phyloP scores from a whole-genome alignment of 2,329 filamentous ascomycete species.

The Penicillium thymicola region DNA sequence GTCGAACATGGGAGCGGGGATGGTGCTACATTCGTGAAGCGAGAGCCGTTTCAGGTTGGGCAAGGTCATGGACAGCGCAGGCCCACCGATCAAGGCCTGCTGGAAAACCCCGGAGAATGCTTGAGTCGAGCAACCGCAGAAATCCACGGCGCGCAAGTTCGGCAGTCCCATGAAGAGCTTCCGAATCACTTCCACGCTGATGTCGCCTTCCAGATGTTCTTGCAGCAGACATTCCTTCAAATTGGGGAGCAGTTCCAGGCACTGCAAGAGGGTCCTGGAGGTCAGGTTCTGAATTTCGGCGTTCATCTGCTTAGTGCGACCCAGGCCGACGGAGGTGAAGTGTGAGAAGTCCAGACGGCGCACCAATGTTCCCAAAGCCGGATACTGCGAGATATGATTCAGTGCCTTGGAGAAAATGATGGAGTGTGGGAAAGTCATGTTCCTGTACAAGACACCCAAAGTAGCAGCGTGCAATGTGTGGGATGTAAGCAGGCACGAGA shows the following conservation, averaged over 20 bases:
- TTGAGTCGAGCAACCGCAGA: slow-evolving; percentile 70
- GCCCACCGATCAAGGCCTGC: slow-evolving; percentile 48
- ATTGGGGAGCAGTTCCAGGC: slow-evolving; percentile 67
- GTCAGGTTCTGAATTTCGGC: slow-evolving; percentile 73
- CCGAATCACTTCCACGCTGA: slow-evolving; percentile 63
- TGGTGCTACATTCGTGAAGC: slow-evolving; percentile 72
- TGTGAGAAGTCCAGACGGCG: slow-evolving; percentile 80
- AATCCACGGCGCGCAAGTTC: slow-evolving; percentile 65
- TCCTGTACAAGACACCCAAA: slow-evolving; percentile 69
- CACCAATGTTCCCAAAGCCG: slow-evolving; percentile 69
- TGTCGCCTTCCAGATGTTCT: slow-evolving; percentile 75
- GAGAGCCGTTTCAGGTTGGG: slow-evolving; percentile 66
- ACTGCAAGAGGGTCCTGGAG: slow-evolving; percentile 66
- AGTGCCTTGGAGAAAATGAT: slow-evolving; percentile 80
- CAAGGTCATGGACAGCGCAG: slow-evolving; percentile 49
- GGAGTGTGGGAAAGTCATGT: slow-evolving; percentile 80
- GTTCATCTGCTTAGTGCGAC: slow-evolving; percentile 71
- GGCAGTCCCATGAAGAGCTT: slow-evolving; percentile 69
- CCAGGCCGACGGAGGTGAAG: slow-evolving; percentile 76
- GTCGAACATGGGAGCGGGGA: slow-evolving; percentile 66
- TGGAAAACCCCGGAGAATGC: slow-evolving; percentile 65
- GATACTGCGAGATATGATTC: slow-evolving; percentile 63
- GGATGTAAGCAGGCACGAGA: slow-evolving; percentile 74
- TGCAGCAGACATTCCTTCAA: slow-evolving; percentile 75
- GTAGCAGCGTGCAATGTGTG: slow-evolving; percentile 69